These are phyloP conservation scores for Stromatinia cepivora DNA, from an alignment of 2,329 filamentous ascomycete genomes.

Conservation along the genomic window DNA sequence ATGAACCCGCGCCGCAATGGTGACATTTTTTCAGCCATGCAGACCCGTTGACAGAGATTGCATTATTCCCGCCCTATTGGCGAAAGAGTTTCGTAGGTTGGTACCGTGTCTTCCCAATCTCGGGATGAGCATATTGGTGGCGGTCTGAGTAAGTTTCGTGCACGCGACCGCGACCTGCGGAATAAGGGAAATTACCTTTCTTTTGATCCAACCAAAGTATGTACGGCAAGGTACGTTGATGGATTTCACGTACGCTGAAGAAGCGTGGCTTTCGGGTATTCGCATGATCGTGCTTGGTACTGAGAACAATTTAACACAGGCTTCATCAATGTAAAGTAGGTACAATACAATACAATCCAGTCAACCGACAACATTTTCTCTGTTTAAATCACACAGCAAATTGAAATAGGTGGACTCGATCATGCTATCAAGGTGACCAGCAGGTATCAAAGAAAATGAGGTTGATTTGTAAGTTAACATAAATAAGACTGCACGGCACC, in stretches of 20 bases:
- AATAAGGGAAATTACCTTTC: neutral
- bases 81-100: neutral
- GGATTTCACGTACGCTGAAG: conserved; percentile 3
- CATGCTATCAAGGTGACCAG: neutral
- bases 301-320: neutral
- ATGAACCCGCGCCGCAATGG: conserved; percentile 10
- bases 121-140: neutral
- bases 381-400: neutral
- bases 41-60: conserved; percentile 8
- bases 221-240: conserved; percentile 7
- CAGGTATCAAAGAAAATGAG: neutral
- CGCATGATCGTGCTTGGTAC: conserved; percentile 8
- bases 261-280: conserved; percentile 12
- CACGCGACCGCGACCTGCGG: conserved; percentile 12
- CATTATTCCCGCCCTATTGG: conserved; percentile 5
- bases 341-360: neutral
- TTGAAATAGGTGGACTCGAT: neutral
- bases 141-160: conserved; percentile 19
- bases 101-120: neutral
- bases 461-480: neutral
- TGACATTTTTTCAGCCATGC: conserved; percentile 1
- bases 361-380: neutral
- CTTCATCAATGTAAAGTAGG: neutral
- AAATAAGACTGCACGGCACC: neutral
- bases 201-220: conserved; percentile 2